Conservation (phyloP, 768 basidiomycete genomes). For the Hortiboletus flavorubellus region DNA sequence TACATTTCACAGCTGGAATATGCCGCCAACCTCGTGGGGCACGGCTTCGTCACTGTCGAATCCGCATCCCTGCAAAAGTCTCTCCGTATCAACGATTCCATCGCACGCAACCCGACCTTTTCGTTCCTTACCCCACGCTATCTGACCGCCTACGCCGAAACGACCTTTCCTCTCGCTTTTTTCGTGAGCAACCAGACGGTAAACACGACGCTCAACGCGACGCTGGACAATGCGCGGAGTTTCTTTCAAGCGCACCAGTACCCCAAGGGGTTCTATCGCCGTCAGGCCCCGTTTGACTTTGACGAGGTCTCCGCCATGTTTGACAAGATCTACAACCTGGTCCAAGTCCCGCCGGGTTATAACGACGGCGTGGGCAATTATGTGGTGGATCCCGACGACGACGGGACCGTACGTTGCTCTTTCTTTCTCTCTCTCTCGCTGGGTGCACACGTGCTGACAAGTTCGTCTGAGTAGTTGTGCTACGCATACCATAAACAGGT, state of each 20-base stretch:
- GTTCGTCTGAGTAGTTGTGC: slow-evolving; percentile 7
- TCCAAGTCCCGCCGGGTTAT: slow-evolving; percentile 13
- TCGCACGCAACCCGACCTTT: slow-evolving; percentile 23
- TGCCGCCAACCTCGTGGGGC: slow-evolving; percentile 20
- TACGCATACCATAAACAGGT: slow-evolving; percentile 19
- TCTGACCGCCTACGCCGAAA: slow-evolving; percentile 21
- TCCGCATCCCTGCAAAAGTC: slow-evolving; percentile 21
- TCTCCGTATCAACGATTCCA: slow-evolving; percentile 24
- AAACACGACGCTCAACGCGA: slow-evolving; percentile 14
- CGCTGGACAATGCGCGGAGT: slow-evolving; percentile 17
- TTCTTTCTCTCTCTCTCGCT: neutral
- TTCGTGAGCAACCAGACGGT: slow-evolving; percentile 23
- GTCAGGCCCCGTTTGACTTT: slow-evolving; percentile 14
- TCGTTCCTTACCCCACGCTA: slow-evolving; percentile 21
- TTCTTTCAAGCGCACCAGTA: slow-evolving; percentile 19
- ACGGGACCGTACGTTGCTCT: slow-evolving; percentile 9
- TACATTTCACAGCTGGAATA: slow-evolving; percentile 7
- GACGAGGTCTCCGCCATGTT: neutral
- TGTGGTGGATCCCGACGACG: slow-evolving; percentile 10
- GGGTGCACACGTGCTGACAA: neutral
- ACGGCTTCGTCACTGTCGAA: slow-evolving; percentile 19
- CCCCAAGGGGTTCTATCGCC: slow-evolving; percentile 20
- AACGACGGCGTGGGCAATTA: slow-evolving; percentile 19
- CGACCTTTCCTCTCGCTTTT: slow-evolving; percentile 25
- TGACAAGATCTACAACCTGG: neutral